Base-by-base conservation (phyloP, 345 rosid genomes). In the Camelina neglecta region DNA sequence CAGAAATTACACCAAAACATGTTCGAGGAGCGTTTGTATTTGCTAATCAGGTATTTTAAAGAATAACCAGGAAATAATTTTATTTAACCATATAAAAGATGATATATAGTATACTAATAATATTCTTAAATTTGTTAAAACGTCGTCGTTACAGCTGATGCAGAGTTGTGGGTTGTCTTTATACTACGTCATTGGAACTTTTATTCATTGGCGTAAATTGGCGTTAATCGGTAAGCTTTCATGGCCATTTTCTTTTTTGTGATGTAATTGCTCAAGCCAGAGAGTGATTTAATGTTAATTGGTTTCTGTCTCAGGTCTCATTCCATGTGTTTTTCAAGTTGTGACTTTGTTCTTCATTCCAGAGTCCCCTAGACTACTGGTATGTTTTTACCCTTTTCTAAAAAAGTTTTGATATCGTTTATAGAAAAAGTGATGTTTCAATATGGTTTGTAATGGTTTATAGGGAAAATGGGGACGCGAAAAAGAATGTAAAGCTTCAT, bases 311-410 rank as follows among this genome's bases (percentile, higher is more conserved):
- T 41, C 68, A 84, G 85, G 80, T 55, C 36, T 67, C 3, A 47
- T 80, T 63, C 84, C 87, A 51, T 68, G 81, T 67, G 42, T 24
- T 29, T 41, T 87, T 21, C 89, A 85, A 58, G 71, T 84, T 59
- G 67, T 80, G 16, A 76, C 76, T 36, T 60, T 87, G 54, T 82
- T 82, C 68, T 81, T 85, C 78, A 79, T 87, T 36, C 87, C 91
- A 10, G 91, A 87, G 60, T 87, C 91, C 38, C 91, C 91, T 20
- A 81, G 87, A 77, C 77, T 84, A 75, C 50, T 87, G 82, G 82
- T 79, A 69, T 55, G 72, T 55, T 72, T 72, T 8, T 6, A 49
- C 60, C 60, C 24, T 50, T 72, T 60, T 5, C 0, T n/a, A 5
- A 5, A 44, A 44, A 44, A 5, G 1, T 57, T 74, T 45, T 18